A percentile compares a stretch with the other conserved stretches of the same genome.
phyloP scores from a whole-genome alignment of 2,329 filamentous ascomycete species.

The Colletotrichum higginsianum region DNA sequence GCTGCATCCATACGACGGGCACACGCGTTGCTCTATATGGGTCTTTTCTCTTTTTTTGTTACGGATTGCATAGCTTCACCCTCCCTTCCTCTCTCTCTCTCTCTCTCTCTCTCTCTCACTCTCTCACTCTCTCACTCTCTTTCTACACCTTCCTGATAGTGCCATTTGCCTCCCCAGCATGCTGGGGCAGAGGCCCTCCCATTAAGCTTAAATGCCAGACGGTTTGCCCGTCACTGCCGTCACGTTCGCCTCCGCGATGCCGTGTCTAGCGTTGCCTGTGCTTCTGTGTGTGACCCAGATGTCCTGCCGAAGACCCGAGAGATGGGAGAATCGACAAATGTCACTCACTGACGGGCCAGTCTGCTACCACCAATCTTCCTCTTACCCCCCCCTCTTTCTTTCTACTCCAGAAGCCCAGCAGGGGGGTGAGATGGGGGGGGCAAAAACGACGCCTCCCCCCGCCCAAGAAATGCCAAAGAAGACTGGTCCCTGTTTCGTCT shows the following conservation, averaged over 20 bases:
- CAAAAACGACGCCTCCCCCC: not conserved
- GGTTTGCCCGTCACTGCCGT: slow-evolving; percentile 2
- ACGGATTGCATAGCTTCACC: too few relatives aligned
- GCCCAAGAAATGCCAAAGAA: not conserved
- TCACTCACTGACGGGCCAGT: slow-evolving; percentile 5
- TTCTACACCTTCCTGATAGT: too few relatives aligned
- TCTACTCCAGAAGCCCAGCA: not conserved
- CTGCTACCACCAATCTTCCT: slow-evolving; percentile 14
- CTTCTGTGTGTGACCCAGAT: slow-evolving; percentile 25
- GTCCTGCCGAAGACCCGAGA: slow-evolving; percentile 38
- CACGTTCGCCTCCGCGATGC: slow-evolving; percentile 24
- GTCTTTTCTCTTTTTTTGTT: not conserved
- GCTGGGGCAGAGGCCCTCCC: slow-evolving; percentile 12
- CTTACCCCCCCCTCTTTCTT: not conserved
- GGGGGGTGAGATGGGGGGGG: not conserved
- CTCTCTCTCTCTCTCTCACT: too few relatives aligned
- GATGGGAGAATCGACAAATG: slow-evolving; percentile 15
- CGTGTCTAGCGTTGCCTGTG: slow-evolving; percentile 25
- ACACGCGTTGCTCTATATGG: too few relatives aligned
- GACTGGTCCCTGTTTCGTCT: slow-evolving; percentile 13
- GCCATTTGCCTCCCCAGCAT: not conserved
- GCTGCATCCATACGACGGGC: not conserved
- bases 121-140: too few relatives aligned
- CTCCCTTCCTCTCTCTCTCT: too few relatives aligned
- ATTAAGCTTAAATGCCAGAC: slow-evolving; percentile 41